Base-by-base conservation (phyloP, 441 rosid species). In the Lepidium campestre region DNA sequence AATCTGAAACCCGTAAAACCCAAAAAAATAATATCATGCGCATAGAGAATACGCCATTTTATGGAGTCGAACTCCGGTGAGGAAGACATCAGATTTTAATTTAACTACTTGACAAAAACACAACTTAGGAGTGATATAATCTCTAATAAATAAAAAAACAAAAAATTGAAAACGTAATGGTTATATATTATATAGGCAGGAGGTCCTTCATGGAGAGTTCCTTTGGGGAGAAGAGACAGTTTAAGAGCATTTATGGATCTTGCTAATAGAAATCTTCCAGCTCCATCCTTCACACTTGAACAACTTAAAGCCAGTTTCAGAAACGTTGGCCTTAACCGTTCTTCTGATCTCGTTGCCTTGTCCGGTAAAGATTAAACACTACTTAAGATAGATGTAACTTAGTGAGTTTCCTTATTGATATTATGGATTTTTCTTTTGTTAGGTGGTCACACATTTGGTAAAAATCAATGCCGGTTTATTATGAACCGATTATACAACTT, bases 361-460 rank as follows among this genome's bases (percentile, higher is more conserved):
- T 86, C 90, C 0, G 91, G 91, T 84, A 73, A 29, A 6, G 3
- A 15, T n/a, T 2, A 35, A 22, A 44, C 5, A 34, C 22, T n/a
- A 12, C 10, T 20, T 44, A 22, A 14, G 32, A 41, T 44, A 44
- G 18, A 3, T 66, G 9, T 17, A 40, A 5, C n/a, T n/a, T 25
- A 35, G 1, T 7, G 5, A 45, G 20, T 56, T 45, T 20, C 9
- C 3, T 39, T 52, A 25, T 4, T 49, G 25, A 62, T 53, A 1
- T 19, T 15, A 10, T 41, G 61, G 0, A 12, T 4, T 52, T 50
- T 42, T 2, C 53, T 49, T 50, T 34, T 11, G 58, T 55, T 62
- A 87, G 86, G 94, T 4, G 91, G 68, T 18, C 96, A 89, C 57
- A 85, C 91, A 25, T 85, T 86, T 62, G 90, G 92, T 25, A 67